Conservation (phyloP, 2,329 filamentous ascomycete species). For the Aspergillus brasiliensis region DNA sequence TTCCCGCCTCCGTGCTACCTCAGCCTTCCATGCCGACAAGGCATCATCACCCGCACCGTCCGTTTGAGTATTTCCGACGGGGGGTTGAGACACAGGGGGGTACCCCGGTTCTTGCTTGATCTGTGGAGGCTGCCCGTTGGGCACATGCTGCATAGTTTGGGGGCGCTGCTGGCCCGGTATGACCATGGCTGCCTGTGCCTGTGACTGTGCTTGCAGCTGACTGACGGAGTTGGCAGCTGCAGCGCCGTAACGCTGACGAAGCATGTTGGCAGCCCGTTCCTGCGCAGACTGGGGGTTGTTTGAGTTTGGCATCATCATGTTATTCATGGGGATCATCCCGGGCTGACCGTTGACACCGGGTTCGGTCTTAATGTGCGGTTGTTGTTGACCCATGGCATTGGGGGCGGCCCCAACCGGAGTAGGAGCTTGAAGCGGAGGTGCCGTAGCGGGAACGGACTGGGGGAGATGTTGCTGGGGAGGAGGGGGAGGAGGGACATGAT, state of each 20-base stretch:
- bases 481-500: conserved; percentile 42
- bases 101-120: conserved; percentile 44
- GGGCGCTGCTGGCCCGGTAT: conserved; percentile 39
- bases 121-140: conserved; percentile 44
- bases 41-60: conserved; percentile 71
- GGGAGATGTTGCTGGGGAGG: conserved; percentile 40
- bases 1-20: conserved; percentile 47
- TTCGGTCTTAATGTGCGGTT: conserved; percentile 57
- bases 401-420: conserved; percentile 19
- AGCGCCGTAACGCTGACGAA: conserved; percentile 52
- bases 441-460: conserved; percentile 34
- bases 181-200: conserved; percentile 34
- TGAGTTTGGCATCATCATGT: conserved; percentile 33
- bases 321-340: conserved; percentile 38
- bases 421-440: conserved; percentile 28
- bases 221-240: conserved; percentile 47
- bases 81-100: conserved; percentile 41
- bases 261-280: conserved; percentile 55
- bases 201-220: conserved; percentile 45
- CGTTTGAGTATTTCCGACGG: conserved; percentile 62
- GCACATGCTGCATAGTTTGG: conserved; percentile 34
- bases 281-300: conserved; percentile 53
- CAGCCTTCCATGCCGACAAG: conserved; percentile 56
- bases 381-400: conserved; percentile 34
- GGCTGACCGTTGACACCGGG: conserved; percentile 45